A percentile compares a stretch with the other conserved stretches of the same genome.
Conservation (phyloP, 345 rosid genomes). For the Combretum micranthum region DNA sequence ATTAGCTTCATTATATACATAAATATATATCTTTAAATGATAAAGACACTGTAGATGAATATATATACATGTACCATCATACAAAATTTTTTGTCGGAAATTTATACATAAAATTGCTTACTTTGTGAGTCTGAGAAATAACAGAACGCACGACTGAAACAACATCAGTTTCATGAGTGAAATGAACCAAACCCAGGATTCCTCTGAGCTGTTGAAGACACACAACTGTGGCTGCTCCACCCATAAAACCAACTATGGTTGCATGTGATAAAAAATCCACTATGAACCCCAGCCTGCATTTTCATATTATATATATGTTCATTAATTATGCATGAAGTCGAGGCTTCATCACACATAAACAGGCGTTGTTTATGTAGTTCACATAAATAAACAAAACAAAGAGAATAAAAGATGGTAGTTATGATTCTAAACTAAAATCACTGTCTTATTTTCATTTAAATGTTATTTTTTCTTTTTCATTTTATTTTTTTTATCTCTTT, state of each 20-base stretch:
- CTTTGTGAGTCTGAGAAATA: slow-evolving; percentile 70
- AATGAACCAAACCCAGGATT: slow-evolving; percentile 67
- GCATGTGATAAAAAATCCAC: slow-evolving; percentile 98
- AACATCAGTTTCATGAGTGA: slow-evolving; percentile 77
- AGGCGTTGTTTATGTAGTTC: not conserved
- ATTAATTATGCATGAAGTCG: not conserved
- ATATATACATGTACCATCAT: not conserved
- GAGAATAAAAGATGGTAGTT: too few relatives aligned
- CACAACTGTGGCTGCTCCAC: slow-evolving; percentile 98
- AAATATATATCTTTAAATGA: too few relatives aligned
- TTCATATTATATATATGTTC: not conserved
- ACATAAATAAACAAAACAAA: too few relatives aligned
- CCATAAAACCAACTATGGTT: slow-evolving; percentile 97
- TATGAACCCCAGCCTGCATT: slow-evolving; percentile 74
- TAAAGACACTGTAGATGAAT: not conserved
- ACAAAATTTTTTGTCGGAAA: not conserved
- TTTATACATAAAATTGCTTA: slow-evolving; percentile 6
- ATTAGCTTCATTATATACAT: slow-evolving; percentile 7
- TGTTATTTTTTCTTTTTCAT: too few relatives aligned
- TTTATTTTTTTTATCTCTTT: too few relatives aligned
- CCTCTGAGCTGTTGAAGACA: slow-evolving; percentile 92
- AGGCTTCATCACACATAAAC: not conserved
- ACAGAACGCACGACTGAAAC: slow-evolving; percentile 78
- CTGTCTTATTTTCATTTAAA: too few relatives aligned
- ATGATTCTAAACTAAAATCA: too few relatives aligned